Evolutionary conservation across 2,329 filamentous ascomycete species (phyloP).

Genomic region (Xylaria polymorpha): DNA sequence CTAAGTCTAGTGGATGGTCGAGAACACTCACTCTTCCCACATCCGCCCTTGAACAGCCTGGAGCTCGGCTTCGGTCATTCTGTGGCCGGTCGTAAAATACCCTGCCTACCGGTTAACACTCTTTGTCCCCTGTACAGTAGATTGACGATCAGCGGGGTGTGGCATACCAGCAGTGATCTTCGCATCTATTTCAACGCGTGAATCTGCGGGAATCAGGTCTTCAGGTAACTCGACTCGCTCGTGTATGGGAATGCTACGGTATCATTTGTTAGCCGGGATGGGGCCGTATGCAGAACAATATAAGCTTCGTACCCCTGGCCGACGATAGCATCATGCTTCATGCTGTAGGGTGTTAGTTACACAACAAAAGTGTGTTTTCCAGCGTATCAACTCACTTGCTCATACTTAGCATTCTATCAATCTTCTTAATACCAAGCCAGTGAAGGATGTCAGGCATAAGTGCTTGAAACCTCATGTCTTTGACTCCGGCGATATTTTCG

Average conservation of each 20-base stretch:
- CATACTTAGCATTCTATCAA: conserved; percentile 98
- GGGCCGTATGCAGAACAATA: conserved; percentile 31
- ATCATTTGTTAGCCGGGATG: conserved; percentile 44
- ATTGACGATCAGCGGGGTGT: conserved; percentile 25
- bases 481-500: conserved; percentile 98
- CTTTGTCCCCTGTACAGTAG: conserved; percentile 24
- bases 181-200: conserved; percentile 97
- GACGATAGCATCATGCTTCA: conserved; percentile 92
- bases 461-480: conserved; percentile 97
- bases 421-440: conserved; percentile 98
- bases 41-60: conserved; percentile 86
- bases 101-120: conserved; percentile 57
- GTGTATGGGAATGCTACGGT: conserved; percentile 78
- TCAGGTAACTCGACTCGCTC: conserved; percentile 93
- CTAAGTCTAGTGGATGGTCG: conserved; percentile 33
- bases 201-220: conserved; percentile 93
- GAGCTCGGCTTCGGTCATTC: conserved; percentile 88
- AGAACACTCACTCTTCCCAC: conserved; percentile 79
- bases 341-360: conserved; percentile 62
- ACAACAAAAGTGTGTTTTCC: conserved; percentile 32
- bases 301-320: conserved; percentile 72
- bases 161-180: conserved; percentile 92
- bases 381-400: conserved; percentile 75
- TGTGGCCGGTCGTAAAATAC: conserved; percentile 87
- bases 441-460: conserved; percentile 98